Percentiles rank a stretch among this genome's conserved stretches.
Evolutionary conservation across 441 rosid species (phyloP).

Genomic region (Syzygium syzygioides): DNA sequence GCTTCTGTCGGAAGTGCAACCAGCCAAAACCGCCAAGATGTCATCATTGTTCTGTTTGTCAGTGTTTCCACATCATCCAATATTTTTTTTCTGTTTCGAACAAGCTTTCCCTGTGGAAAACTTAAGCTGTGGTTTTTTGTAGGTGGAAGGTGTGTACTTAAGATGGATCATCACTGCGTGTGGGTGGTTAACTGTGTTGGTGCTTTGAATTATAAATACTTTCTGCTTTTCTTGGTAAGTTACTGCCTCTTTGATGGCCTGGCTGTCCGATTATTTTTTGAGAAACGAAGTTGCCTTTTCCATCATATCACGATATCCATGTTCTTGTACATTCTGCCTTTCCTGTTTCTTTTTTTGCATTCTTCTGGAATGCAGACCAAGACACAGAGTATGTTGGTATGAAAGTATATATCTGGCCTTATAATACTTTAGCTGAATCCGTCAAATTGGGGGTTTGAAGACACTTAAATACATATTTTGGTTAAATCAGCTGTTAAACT

Average conservation of each 20-base stretch:
- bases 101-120: neutral
- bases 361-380: neutral
- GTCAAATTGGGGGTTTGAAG: neutral
- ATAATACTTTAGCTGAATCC: neutral
- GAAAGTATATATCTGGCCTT: neutral
- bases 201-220: neutral
- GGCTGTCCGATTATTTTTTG: neutral
- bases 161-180: conserved; percentile 1
- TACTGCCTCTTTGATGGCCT: neutral
- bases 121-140: neutral
- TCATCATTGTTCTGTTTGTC: conserved; percentile 4
- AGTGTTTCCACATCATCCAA: neutral
- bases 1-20: neutral
- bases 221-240: neutral
- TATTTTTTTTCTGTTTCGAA: neutral
- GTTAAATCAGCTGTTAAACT: neutral
- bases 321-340: neutral
- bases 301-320: neutral
- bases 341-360: neutral
- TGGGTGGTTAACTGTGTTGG: conserved; percentile 5
- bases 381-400: neutral
- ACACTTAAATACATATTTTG: neutral
- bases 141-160: conserved; percentile 3
- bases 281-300: neutral
- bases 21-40: neutral